These are phyloP conservation scores for Diaporthe vexans DNA, from an alignment of 2,329 filamentous ascomycete species.

Conservation along the genomic window DNA sequence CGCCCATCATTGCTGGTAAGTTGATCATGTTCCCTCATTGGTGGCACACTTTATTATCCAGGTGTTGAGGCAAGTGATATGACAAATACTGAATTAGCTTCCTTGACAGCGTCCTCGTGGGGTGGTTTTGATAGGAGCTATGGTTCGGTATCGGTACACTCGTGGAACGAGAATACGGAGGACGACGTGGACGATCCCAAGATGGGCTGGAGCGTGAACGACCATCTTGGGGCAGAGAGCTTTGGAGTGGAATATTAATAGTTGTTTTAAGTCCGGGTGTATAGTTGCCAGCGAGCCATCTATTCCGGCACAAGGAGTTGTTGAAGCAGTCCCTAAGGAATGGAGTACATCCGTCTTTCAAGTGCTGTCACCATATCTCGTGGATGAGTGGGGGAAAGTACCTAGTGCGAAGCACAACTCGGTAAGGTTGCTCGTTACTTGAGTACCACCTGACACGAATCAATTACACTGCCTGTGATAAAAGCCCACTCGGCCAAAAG, in stretches of 20 bases:
- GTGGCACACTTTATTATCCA: background rate
- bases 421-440: background rate
- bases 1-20: slow-evolving; percentile 80
- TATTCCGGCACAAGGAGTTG: background rate
- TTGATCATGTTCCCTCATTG: slow-evolving; percentile 41
- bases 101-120: slow-evolving; percentile 78
- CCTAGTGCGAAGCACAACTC: background rate
- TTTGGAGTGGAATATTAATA: background rate
- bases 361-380: background rate
- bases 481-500: no score
- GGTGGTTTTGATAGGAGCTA: slow-evolving; percentile 81
- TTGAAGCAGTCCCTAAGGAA: background rate
- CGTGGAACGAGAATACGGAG: slow-evolving; percentile 77
- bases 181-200: slow-evolving; percentile 74
- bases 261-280: no score
- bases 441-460: no score
- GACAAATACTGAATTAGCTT: background rate
- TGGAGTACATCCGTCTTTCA: background rate
- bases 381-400: background rate
- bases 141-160: slow-evolving; percentile 84
- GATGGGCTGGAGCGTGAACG: slow-evolving; percentile 73
- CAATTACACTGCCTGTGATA: no score
- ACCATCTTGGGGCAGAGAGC: slow-evolving; percentile 59
- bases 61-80: background rate
- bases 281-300: background rate